Evolutionary conservation across 495 filamentous ascomycete species (phyloP).

Genomic region (Penicillium manginii): DNA sequence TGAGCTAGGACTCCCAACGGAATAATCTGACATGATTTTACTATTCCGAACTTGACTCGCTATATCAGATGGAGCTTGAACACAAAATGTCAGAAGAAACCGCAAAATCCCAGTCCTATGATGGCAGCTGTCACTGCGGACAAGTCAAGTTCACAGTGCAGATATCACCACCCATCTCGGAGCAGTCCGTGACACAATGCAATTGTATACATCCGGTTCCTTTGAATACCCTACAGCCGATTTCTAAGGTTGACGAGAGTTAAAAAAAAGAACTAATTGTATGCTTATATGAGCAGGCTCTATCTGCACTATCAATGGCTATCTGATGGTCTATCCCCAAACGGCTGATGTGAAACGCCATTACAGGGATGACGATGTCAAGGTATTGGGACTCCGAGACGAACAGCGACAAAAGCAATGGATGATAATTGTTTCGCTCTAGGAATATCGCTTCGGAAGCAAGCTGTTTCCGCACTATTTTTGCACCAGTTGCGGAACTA

Average conservation of each 20-base stretch:
- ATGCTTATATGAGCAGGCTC: slow-evolving; percentile 21
- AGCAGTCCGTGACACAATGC: slow-evolving; percentile 36
- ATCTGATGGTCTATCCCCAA: slow-evolving; percentile 42
- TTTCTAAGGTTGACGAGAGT: too few relatives aligned
- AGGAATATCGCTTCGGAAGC: slow-evolving; percentile 37
- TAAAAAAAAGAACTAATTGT: too few relatives aligned
- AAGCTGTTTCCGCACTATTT: slow-evolving; percentile 45
- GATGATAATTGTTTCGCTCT: background rate
- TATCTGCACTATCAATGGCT: slow-evolving; percentile 48
- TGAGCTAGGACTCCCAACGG: background rate
- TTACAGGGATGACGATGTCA: slow-evolving; percentile 25
- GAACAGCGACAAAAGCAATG: background rate
- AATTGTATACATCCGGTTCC: slow-evolving; percentile 36
- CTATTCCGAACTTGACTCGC: too few relatives aligned
- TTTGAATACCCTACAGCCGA: background rate
- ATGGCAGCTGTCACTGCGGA: slow-evolving; percentile 42
- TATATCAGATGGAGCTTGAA: background rate
- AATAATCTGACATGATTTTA: background rate
- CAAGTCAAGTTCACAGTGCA: slow-evolving; percentile 31
- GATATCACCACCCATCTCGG: slow-evolving; percentile 29
- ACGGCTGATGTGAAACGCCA: slow-evolving; percentile 29
- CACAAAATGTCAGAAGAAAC: background rate
- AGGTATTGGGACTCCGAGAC: slow-evolving; percentile 3
- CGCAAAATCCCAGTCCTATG: slow-evolving; percentile 22
- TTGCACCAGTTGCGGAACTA: slow-evolving; percentile 45